Base-by-base conservation (phyloP, 345 rosid species). In the Anacardium occidentale region DNA sequence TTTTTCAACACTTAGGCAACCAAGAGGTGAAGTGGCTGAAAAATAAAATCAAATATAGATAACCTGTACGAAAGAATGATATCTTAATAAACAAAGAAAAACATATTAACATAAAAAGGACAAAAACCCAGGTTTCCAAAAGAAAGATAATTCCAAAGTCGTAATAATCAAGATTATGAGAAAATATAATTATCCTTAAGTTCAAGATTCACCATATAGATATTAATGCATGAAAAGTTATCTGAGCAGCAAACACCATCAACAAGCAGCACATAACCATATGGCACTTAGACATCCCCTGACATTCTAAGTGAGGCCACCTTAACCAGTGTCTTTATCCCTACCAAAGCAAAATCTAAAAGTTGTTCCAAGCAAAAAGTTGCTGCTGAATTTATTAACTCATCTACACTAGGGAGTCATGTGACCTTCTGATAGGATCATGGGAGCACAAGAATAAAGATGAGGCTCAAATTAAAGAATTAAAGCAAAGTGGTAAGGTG, bases 11-110 rank as follows among this genome's bases (percentile, higher is more conserved):
- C 59, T 42, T 20, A 42, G 59, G 53, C 60, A 21, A 17, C 74
- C 21, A 32, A 53, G 37, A 72, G 15, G 4, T n/a, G 58, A 52
- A 53, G 3, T 68, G 51, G 70, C 61, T 68, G 71, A 66, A 7
- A 68, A 7, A 56, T 14, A 64, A 67, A 8, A 48, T 24, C 15
- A 42, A 78, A 56, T 14, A 29, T 50, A 22, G 20, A 37, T 10
- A 69, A 37, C 42, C 42, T 37, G 8, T 37, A 37, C 42, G 0
- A 7, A 37, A 37, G 42, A 37, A 37, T 37, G 42, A 37, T 37
- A 7, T 0, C 42, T 37, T 7, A 5, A 37, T 7, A 37, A 5
- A 9, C 42, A 37, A 7, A 37, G 42, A 37, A 37, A 37, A 37
- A 37, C 42, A 37, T 37, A 37, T 37, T 7, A 37, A 37, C 8